Conservation (phyloP, 2,329 filamentous ascomycete genomes). For the Pseudogymnoascus sp. region DNA sequence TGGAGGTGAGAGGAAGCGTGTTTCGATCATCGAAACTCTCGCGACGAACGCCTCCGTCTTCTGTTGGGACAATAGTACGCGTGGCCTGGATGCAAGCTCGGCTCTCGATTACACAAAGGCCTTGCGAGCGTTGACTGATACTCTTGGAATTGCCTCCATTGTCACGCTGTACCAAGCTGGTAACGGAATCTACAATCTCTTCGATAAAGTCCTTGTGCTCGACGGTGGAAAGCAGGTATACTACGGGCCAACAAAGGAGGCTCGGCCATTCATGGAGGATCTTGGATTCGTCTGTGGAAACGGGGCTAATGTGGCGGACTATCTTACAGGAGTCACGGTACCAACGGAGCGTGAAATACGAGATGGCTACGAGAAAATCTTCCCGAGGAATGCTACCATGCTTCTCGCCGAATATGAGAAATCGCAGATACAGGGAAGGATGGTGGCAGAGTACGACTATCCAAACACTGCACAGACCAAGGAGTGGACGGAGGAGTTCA, state of each 20-base stretch:
- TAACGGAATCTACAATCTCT: constrained; percentile 58
- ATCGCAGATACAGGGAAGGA: constrained; percentile 41
- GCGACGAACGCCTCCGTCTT: constrained; percentile 56
- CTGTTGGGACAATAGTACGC: constrained; percentile 68
- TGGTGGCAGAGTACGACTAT: constrained; percentile 51
- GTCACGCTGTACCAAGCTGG: constrained; percentile 65
- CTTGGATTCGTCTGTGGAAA: constrained; percentile 52
- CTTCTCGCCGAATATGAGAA: constrained; percentile 45
- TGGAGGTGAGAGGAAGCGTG: constrained; percentile 59
- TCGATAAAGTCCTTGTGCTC: constrained; percentile 72
- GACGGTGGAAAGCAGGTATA: constrained; percentile 61
- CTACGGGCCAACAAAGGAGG: constrained; percentile 53
- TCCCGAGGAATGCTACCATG: constrained; percentile 55
- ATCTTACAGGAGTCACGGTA: constrained; percentile 61
- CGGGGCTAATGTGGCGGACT: constrained; percentile 56
- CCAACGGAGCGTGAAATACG: constrained; percentile 51
- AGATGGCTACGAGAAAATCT: constrained; percentile 53
- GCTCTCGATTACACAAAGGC: constrained; percentile 64
- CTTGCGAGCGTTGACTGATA: constrained; percentile 58
- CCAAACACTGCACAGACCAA: constrained; percentile 42
- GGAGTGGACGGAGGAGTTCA: constrained; percentile 41
- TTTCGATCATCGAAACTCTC: constrained; percentile 56
- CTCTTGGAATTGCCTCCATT: constrained; percentile 57
- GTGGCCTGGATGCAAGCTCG: constrained; percentile 64
- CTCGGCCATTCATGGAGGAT: constrained; percentile 58